Evolutionary conservation across 305 asterid genomes (phyloP).

Genomic region (Solanum hybrid): DNA sequence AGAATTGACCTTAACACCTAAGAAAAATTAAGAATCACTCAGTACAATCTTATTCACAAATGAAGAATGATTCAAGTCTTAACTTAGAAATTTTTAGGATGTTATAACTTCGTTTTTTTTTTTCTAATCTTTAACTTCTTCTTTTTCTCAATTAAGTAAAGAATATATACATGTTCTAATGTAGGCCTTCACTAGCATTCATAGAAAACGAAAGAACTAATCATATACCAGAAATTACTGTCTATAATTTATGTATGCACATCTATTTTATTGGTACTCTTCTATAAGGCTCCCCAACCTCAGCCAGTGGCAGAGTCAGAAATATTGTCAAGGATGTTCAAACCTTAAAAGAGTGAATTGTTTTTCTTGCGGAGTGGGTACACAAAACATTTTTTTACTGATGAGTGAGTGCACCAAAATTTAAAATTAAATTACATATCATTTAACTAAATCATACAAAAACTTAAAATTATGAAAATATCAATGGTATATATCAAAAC

Average conservation of each 20-base stretch:
- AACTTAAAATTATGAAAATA: no score
- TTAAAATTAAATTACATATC: no score
- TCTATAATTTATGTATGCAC: not conserved
- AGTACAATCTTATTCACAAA: not conserved
- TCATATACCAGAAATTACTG: not conserved
- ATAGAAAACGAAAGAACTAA: not conserved
- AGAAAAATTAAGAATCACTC: not conserved
- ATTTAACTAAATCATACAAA: not conserved
- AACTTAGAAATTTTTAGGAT: not conserved
- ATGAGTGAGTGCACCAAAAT: not conserved
- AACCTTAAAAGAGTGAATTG: not conserved
- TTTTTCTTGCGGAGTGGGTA: not conserved
- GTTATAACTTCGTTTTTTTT: not conserved
- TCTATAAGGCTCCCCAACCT: not conserved
- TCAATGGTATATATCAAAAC: not conserved
- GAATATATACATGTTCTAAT: not conserved
- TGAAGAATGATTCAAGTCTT: not conserved
- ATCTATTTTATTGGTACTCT: not conserved
- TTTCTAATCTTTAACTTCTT: not conserved
- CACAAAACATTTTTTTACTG: not conserved
- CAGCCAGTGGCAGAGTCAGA: not conserved
- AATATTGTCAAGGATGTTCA: not conserved
- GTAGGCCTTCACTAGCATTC: not conserved
- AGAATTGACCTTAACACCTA: not conserved
- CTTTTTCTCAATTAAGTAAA: not conserved